Evolutionary conservation across 331 rosid species (phyloP).

Genomic region (Spiraea crenata): DNA sequence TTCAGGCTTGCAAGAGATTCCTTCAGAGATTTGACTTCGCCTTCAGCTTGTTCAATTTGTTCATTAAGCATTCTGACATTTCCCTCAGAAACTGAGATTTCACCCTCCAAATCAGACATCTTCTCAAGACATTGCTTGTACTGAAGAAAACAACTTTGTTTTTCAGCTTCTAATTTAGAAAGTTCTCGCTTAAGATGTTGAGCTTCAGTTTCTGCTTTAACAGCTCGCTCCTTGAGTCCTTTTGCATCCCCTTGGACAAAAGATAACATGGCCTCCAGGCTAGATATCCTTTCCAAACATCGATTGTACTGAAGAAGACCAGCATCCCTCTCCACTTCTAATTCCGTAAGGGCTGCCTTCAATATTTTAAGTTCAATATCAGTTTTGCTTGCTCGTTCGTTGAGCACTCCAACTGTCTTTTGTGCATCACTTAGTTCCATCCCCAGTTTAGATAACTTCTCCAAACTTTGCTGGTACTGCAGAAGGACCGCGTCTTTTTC

Average conservation of each 20-base stretch:
- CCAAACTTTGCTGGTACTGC: conserved; percentile 70
- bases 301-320: conserved; percentile 62
- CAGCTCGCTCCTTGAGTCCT: conserved; percentile 52
- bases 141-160: conserved; percentile 60
- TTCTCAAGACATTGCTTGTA: conserved; percentile 59
- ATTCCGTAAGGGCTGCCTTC: conserved; percentile 67
- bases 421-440: conserved; percentile 63
- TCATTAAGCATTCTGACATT: conserved; percentile 57
- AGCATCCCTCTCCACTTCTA: conserved; percentile 68
- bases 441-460: conserved; percentile 60
- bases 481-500: conserved; percentile 73
- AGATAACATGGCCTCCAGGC: conserved; percentile 53
- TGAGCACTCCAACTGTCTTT: conserved; percentile 60
- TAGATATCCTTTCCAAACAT: conserved; percentile 66
- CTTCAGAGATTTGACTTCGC: conserved; percentile 55
- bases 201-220: conserved; percentile 62
- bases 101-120: conserved; percentile 63
- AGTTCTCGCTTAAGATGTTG: conserved; percentile 56
- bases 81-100: conserved; percentile 62
- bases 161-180: conserved; percentile 60
- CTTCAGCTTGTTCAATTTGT: conserved; percentile 56
- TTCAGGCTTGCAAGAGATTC: conserved; percentile 42
- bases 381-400: conserved; percentile 79
- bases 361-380: conserved; percentile 74
- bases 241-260: conserved; percentile 49